Percentiles rank a stretch among this genome's conserved stretches.
Conservation (phyloP, 495 filamentous ascomycete genomes). For the Xylaria cubensis region DNA sequence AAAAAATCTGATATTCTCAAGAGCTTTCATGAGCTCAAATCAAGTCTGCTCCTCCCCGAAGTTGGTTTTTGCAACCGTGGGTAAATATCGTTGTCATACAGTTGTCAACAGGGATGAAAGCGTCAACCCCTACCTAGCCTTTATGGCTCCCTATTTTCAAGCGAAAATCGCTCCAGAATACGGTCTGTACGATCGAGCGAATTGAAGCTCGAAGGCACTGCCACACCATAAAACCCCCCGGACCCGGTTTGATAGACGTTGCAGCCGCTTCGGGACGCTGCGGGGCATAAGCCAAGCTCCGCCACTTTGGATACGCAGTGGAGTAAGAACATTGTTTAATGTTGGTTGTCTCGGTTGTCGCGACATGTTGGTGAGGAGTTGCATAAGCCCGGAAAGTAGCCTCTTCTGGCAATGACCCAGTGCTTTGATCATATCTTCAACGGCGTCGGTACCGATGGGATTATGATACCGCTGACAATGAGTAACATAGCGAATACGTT, state of each 20-base stretch:
- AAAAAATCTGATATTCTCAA: not conserved
- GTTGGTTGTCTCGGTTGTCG: not conserved
- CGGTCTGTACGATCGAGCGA: not conserved
- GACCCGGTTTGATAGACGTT: not conserved
- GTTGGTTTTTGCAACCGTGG: not conserved
- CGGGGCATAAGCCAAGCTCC: constrained; percentile 10
- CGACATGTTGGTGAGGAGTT: not conserved
- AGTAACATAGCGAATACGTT: not conserved
- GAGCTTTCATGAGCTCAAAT: not conserved
- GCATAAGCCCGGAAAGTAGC: constrained; percentile 2
- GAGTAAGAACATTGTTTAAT: not conserved
- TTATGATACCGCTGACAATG: not conserved
- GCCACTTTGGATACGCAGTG: constrained; percentile 13
- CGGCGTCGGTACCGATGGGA: not conserved
- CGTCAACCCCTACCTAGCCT: not conserved
- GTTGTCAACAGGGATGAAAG: not conserved
- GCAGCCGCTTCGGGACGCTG: constrained; percentile 14
- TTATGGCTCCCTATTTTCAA: not conserved
- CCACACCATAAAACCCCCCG: not conserved
- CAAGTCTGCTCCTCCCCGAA: not conserved
- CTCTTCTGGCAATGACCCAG: not conserved
- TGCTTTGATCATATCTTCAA: not conserved
- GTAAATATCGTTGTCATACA: not conserved
- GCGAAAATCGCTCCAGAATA: not conserved
- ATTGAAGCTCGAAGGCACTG: not conserved